A percentile compares a stretch with the other conserved stretches of the same genome.
These are phyloP conservation scores for Nemophila menziesii DNA, from an alignment of 257 asterid genomes.

Conservation along the genomic window DNA sequence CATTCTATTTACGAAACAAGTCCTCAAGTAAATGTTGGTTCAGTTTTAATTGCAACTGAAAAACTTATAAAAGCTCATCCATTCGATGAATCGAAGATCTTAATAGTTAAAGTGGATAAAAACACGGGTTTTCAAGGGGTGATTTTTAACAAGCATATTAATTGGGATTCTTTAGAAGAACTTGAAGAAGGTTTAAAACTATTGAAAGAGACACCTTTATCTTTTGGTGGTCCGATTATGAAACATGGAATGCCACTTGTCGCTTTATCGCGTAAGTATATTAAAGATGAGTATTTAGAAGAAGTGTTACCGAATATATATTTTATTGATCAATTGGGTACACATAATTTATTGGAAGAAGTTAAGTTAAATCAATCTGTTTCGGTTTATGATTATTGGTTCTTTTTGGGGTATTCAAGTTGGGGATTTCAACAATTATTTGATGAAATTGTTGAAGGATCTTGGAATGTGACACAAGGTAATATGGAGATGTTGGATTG, in stretches of 20 bases:
- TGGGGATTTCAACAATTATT: constrained; percentile 85
- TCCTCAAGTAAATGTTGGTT: constrained; percentile 43
- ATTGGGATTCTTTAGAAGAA: constrained; percentile 62
- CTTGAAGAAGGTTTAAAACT: constrained; percentile 40
- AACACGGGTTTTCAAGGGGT: constrained; percentile 57
- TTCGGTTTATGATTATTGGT: constrained; percentile 55
- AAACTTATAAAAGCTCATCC: constrained; percentile 57
- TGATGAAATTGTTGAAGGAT: constrained; percentile 76
- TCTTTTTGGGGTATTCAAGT: constrained; percentile 63
- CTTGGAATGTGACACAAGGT: constrained; percentile 57
- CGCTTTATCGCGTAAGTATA: constrained; percentile 37
- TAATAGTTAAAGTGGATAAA: constrained; percentile 54
- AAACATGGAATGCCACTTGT: constrained; percentile 69
- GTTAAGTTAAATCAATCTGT: constrained; percentile 39
- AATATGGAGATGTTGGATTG: constrained; percentile 34
- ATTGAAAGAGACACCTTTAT: constrained; percentile 54
- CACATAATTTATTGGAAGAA: constrained; percentile 35
- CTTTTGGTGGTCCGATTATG: constrained; percentile 81
- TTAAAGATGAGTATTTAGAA: constrained; percentile 26
- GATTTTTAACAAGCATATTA: constrained; percentile 56
- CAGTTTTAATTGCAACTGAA: constrained; percentile 58
- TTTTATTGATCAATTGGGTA: constrained; percentile 47
- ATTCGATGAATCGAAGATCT: constrained; percentile 61
- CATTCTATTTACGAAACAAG: constrained; percentile 32
- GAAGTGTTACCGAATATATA: constrained; percentile 46